Evolutionary conservation across 805 yeast genomes (phyloP), one percentile per base, ranked within the genome.

Genomic region (Hanseniaspora occidentalis): DNA sequence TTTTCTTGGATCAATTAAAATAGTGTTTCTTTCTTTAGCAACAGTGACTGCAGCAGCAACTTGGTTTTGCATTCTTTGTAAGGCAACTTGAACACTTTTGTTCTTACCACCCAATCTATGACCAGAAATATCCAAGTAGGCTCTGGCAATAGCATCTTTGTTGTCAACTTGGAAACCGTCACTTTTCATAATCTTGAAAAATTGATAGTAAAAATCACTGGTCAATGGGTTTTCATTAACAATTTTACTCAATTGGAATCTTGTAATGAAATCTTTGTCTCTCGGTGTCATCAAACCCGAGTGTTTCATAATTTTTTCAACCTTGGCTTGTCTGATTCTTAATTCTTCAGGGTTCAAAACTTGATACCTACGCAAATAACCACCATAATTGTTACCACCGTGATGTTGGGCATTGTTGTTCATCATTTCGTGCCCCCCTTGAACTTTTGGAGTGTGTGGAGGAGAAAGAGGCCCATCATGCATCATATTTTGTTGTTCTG

Each of bases 51-150:
- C 97, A 53, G 83, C 84, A 55, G 86, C 94, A 40, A 89, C 95
- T 65, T 89, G 97, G 58, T 86, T 95, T 64, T 89, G 96, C 95
- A 92, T 84, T 69, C 96, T 79, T 66, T 84, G 95, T 53, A 88
- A 70, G 1, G 95, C 96, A 48, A 85, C 77, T 60, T 84, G 94
- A 7, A 88, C 89, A 58, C 89, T 70, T 62, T 78, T 81, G 47
- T 77, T 69, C 58, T 86, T 76, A 39, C 94, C 94, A 51, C 94
- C 94, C 42, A 84, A 66, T 61, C 92, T 75, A 61, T 84, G 94
- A 39, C 95, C 95, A 43, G 94, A 79, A 57, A 82, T 94, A 53
- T 84, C 92, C 56, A 86, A 66, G 54, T 88, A 88, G 10, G 95
- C 92, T 56, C 84, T 84, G 6, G 96, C 96, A 66, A 88, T 80